Base-by-base conservation (phyloP, 352 stramenopile species). In the Paralagenidium karlingii region DNA sequence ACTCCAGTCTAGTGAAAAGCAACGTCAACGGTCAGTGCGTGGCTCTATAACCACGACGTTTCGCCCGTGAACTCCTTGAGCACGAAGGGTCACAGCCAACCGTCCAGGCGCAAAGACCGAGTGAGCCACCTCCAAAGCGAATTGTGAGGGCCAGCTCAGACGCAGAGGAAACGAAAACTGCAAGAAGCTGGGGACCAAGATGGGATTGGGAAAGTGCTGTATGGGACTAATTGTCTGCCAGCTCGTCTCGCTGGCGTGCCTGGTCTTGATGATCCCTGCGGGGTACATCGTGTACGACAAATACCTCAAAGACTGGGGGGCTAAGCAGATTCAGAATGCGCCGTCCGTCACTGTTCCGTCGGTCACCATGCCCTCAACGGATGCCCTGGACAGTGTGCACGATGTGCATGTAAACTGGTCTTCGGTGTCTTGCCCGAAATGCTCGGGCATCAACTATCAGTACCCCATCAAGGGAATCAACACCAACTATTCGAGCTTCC, bases 301-400 rank as follows among this genome's bases (percentile, higher is more conserved):
- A 36, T 69, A 63, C 20, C 42, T 74, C 24, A 71, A 71, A 18
- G 38, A 50, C 15, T 78, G 65, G 65, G 65, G 55, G 13, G 34
- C 53, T 26, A 55, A 66, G n/a, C 64, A 39, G 3, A 15, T 58
- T 20, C 2, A 38, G 2, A 45, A 49, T 15, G 43, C 39, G 7
- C 24, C 56, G 28, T 40, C 50, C 29, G 45, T 47, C 15, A 38
- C 38, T 0, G 36, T 33, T 15, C 9, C 49, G 10, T 15, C 9
- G 10, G 29, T 26, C 20, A 43, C 37, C 25, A 33, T 46, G 18
- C 45, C 34, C 18, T 30, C 38, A 6, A 34, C 24, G 5, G 37
- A 38, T 8, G 38, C 43, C 1, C 21, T 43, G 37, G 38, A 34
- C 2, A 24, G 47, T 28, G 38, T 57, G 25, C 45, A 39, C 44